Evolutionary conservation across 129 eudicot genomes (phyloP).

Genomic region (carrot (Daucus carota)): DH1_v3.0 NC_030386.2:23237501-23238000

Average conservation of each 20-base stretch:
- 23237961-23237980: conserved; percentile 50
- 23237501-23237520: neutral
- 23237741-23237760: conserved; percentile 95
- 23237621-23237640: conserved; percentile 98
- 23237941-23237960: neutral
- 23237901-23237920: neutral
- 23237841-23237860: conserved; percentile 69
- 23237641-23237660: conserved; percentile 97
- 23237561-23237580: neutral
- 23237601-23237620: conserved; percentile 99
- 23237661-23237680: conserved; percentile 65
- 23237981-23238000: conserved; percentile 96
- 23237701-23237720: conserved; percentile 82
- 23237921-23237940: neutral
- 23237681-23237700: conserved; percentile 66
- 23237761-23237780: conserved; percentile 96
- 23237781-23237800: conserved; percentile 91
- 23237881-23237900: neutral
- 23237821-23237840: conserved; percentile 91
- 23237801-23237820: conserved; percentile 94
- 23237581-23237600: conserved; percentile 31
- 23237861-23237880: neutral
- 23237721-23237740: conserved; percentile 95
- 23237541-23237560: conserved; percentile 3
- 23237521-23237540: neutral